Evolutionary conservation across 306 rosid species (phyloP), one percentile per base, ranked within the genome.

Genomic region (Argentina anserina): DNA sequence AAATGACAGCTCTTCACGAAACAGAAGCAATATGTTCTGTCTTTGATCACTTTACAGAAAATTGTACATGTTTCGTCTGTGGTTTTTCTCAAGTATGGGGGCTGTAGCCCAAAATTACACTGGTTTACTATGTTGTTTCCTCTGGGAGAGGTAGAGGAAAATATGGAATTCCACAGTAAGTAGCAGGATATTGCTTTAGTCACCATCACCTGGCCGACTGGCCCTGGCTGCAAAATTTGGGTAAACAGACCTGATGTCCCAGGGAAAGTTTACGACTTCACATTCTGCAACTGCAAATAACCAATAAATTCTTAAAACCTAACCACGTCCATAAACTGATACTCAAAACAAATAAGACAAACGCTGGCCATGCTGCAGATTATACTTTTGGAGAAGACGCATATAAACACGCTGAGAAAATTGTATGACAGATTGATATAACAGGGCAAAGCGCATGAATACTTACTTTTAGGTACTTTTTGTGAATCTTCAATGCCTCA

Each of bases 401-500:
- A 56, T 56, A 13, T 17, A 20, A 31, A 31, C 18, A 29, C 6
- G 18, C 39, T 2, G 6, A 14, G 65, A 33, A 36, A 61, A 18
- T 17, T 18, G 36, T 28, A 58, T 13, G 64, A 13, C n/a, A 28
- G 33, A 61, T n/a, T n/a, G n/a, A n/a, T 61, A 26, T 26, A 61
- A 34, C 40, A 61, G 3, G 76, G 71, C 43, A 76, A 71, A 83
- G 64, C 29, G 4, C 39, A 29, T 56, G 7, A 5, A 52, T 33
- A 42, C 39, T 70, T 70, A 90, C 98, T 92, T 87, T 83, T n/a
- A 93, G 66, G 86, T 93, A 93, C 90, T 87, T 93, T 53, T 87
- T 87, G 82, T 93, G 98, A 79, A 93, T 70, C 86, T 88, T 93
- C 87, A 90, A 69, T 53, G 98, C 97, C 78, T 89, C 93, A 0